phyloP scores from a whole-genome alignment of 495 filamentous ascomycete species.

The Usnea hakonensis region DNA sequence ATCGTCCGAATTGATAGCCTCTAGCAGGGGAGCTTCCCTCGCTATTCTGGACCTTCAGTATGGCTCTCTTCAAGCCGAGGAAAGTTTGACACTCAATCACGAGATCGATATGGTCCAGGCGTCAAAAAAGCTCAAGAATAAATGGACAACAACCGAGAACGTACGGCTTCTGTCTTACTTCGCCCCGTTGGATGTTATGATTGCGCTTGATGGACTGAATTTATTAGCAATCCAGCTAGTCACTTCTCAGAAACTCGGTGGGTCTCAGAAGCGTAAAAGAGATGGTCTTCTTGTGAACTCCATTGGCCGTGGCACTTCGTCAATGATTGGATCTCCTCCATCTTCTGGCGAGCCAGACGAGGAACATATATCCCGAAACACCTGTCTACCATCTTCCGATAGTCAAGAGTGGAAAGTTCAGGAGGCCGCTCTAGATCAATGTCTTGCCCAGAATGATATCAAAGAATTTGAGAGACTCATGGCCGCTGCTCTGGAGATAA shows the following conservation, averaged over 20 bases:
- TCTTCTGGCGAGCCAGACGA: not conserved
- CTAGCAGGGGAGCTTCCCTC: constrained; percentile 1
- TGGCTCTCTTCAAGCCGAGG: constrained; percentile 15
- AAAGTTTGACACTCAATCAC: not conserved
- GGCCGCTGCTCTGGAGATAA: constrained; percentile 22
- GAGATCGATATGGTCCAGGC: not conserved
- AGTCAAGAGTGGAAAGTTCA: constrained; percentile 11
- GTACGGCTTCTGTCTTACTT: constrained; percentile 41
- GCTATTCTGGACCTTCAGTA: constrained; percentile 18
- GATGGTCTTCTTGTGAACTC: constrained; percentile 64
- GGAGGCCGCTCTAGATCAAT: constrained; percentile 35
- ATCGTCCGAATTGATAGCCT: constrained; percentile 16
- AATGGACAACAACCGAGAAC: not conserved
- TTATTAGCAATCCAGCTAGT: constrained; percentile 48
- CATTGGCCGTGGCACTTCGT: constrained; percentile 49
- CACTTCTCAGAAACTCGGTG: not conserved
- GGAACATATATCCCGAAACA: not conserved
- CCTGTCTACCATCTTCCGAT: not conserved
- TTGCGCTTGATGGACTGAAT: constrained; percentile 40
- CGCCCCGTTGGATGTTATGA: constrained; percentile 40
- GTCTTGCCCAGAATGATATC: constrained; percentile 37
- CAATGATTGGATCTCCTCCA: not conserved
- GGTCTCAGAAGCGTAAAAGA: constrained; percentile 51
- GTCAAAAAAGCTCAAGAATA: not conserved
- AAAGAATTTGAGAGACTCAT: constrained; percentile 47